phyloP scores from a whole-genome alignment of 257 asterid genomes.

The Avicennia marina region DNA sequence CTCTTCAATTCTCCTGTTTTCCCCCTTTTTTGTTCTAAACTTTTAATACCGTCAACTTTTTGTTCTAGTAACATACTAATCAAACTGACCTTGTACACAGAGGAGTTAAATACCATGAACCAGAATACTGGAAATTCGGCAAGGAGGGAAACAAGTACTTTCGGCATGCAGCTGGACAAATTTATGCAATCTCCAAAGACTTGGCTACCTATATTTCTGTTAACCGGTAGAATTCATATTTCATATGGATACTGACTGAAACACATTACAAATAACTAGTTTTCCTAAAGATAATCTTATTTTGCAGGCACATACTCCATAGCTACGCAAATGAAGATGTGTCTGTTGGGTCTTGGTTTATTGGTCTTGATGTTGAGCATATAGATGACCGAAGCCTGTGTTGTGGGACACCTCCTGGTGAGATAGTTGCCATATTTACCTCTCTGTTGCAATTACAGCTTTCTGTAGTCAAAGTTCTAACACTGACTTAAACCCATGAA shows the following conservation, averaged over 20 bases:
- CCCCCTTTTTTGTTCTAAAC: no score
- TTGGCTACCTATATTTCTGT: slow-evolving; percentile 57
- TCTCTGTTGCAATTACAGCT: not conserved
- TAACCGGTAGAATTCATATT: slow-evolving; percentile 36
- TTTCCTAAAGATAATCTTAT: not conserved
- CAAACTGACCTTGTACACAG: slow-evolving; percentile 24
- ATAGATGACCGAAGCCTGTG: slow-evolving; percentile 70
- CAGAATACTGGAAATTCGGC: slow-evolving; percentile 74
- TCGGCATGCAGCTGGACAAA: slow-evolving; percentile 78
- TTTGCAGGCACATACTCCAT: slow-evolving; percentile 48
- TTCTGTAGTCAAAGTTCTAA: not conserved
- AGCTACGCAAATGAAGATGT: slow-evolving; percentile 75
- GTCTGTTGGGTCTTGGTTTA: slow-evolving; percentile 75
- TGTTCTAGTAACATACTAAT: not conserved
- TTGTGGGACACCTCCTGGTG: slow-evolving; percentile 70
- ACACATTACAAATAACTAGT: slow-evolving; percentile 1
- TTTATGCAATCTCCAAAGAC: slow-evolving; percentile 65
- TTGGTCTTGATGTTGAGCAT: slow-evolving; percentile 74
- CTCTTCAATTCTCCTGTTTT: no score
- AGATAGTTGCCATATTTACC: slow-evolving; percentile 1
- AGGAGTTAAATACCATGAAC: slow-evolving; percentile 68
- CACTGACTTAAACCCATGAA: no score
- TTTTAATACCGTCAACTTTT: no score
- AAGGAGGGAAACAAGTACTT: slow-evolving; percentile 75
- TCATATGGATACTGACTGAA: not conserved